Evolutionary conservation across 2,329 filamentous ascomycete species (phyloP).

Genomic region (Pyrenophora teres): DNA sequence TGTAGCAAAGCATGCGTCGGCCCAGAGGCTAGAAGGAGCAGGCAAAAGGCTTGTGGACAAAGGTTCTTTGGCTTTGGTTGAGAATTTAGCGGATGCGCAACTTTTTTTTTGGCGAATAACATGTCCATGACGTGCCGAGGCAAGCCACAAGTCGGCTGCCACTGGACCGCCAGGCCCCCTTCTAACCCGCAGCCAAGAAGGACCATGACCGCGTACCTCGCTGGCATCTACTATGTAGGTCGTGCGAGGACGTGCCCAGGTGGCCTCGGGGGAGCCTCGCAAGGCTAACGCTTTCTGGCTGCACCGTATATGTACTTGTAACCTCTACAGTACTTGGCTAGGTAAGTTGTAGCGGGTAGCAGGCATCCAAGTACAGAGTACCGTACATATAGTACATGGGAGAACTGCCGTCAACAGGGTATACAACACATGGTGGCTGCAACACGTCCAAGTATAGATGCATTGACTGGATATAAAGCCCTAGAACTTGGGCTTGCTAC

Average conservation of each 20-base stretch:
- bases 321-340: too few species aligned
- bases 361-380: too few species aligned
- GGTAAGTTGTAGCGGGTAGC: too few species aligned
- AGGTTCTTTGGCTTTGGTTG: constrained; percentile 18
- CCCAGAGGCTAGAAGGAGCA: constrained; percentile 28
- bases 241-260: too few species aligned
- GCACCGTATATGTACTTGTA: too few species aligned
- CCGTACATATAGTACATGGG: background rate
- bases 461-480: background rate
- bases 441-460: too few species aligned
- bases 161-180: constrained; percentile 9
- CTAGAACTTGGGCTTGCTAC: constrained; percentile 58
- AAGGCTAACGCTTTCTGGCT: constrained; percentile 23
- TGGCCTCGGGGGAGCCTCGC: constrained; percentile 6
- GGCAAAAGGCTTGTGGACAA: constrained; percentile 17
- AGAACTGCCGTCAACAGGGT: too few species aligned
- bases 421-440: too few species aligned
- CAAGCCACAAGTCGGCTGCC: constrained; percentile 18
- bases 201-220: background rate
- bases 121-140: constrained; percentile 28
- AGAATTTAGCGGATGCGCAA: constrained; percentile 17
- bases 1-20: constrained; percentile 26
- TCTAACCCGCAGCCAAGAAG: background rate
- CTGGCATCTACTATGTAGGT: background rate
- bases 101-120: constrained; percentile 23